These are phyloP conservation scores for Corynascus novoguineensis DNA, from an alignment of 495 filamentous ascomycete species.

Conservation along the genomic window DNA sequence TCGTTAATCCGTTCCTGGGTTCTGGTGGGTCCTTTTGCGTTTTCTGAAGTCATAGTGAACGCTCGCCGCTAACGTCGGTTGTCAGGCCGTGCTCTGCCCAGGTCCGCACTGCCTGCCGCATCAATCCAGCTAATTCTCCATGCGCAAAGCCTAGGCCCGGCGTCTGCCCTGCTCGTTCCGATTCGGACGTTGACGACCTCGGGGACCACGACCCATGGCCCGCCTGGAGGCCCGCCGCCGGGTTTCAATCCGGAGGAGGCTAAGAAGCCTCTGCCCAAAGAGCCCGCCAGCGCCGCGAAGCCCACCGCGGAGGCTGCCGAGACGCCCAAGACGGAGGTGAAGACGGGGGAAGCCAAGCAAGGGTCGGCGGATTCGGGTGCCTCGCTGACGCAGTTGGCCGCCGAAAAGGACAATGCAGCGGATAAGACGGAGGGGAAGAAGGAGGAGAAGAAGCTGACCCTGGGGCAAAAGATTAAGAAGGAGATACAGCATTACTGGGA, in stretches of 20 bases:
- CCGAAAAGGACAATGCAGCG: conserved; percentile 29
- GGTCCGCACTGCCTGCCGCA: conserved; percentile 36
- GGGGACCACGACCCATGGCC: conserved; percentile 50
- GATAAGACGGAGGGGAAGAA: conserved; percentile 51
- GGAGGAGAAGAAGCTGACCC: conserved; percentile 71
- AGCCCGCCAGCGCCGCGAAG: conserved; percentile 37
- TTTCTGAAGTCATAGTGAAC: conserved; percentile 10
- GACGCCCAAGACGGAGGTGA: conserved; percentile 31
- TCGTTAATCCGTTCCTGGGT: conserved; percentile 49
- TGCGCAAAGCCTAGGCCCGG: conserved; percentile 52
- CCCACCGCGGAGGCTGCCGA: conserved; percentile 30
- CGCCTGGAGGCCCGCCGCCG: conserved; percentile 67
- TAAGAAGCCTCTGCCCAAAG: conserved; percentile 71
- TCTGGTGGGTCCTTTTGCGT: conserved; percentile 31
- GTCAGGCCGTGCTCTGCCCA: conserved; percentile 36
- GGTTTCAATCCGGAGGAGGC: conserved; percentile 90
- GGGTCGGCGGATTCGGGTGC: conserved; percentile 25
- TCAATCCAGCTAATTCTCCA: conserved; percentile 54
- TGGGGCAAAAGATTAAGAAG: conserved; percentile 88
- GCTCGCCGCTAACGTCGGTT: conserved; percentile 11
- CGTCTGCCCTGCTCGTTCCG: conserved; percentile 62
- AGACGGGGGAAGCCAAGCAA: conserved; percentile 29
- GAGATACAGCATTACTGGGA: conserved; percentile 96
- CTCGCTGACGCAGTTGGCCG: conserved; percentile 30
- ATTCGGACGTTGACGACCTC: conserved; percentile 63